Base-by-base conservation (phyloP, 1,139 yeast genomes). In the Debaryomycetaceae sp. region DNA sequence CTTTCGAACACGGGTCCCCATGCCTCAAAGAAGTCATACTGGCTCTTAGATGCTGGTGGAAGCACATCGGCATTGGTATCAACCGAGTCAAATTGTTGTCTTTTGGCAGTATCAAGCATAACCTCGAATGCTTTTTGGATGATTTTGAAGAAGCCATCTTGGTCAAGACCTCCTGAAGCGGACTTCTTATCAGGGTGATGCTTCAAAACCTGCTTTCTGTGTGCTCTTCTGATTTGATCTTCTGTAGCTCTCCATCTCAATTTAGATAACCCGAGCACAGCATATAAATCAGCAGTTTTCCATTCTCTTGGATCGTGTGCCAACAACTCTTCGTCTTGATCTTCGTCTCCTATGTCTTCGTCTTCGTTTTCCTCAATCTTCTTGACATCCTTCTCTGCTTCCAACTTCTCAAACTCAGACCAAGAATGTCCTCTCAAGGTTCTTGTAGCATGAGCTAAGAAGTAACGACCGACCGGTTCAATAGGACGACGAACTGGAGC, bases 151-250 rank as follows among this genome's bases (percentile, higher is more conserved):
- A 93, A 91, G n/a, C 95, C 96, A 66, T 91, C 97, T 68, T 90
- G 95, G 54, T 87, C 95, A 63, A 87, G 76, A 41, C 87, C 87
- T 56, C 97, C 96, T 45, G 74, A 55, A 45, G 86, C 89, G 54
- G 95, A 93, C 77, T 89, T 91, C 80, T 93, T 93, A 72, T 93
- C 99, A 52, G 99, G 99, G 68, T 93, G 99, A 69, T 93, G 97
- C 75, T 85, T 89, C 70, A 93, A 80, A 24, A 93, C 99, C 74
- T 90, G 95, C 69, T 86, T 86, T 78, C 99, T 86, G 77, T 93
- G 97, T 46, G 98, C 97, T 69, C 90, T 85, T 73, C 96, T 87
- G 62, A 93, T 84, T 70, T 91, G 97, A 58, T 86, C 96, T 60
- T 86, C 93, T 51, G 88, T 89, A 52, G 99, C 98, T 59, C 72